Conservation (phyloP, 257 asterid species). For the Echium plantagineum region DNA sequence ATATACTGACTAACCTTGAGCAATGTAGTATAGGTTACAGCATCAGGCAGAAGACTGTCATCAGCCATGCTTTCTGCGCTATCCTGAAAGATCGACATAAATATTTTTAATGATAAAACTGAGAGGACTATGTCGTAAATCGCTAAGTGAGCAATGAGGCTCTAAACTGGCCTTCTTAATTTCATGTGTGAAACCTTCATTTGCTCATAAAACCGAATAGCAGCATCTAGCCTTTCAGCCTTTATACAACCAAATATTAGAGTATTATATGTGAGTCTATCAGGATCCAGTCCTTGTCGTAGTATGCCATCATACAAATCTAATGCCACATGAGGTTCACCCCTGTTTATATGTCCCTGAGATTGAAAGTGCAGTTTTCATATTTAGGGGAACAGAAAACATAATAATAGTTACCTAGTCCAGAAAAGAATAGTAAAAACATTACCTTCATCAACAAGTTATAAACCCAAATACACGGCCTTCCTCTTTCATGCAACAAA, state of each 20-base stretch:
- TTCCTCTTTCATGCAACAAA: constrained; percentile 49
- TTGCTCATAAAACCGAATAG: constrained; percentile 37
- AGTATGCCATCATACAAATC: constrained; percentile 42
- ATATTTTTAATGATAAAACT: constrained; percentile 6
- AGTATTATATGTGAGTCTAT: constrained; percentile 54
- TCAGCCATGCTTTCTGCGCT: constrained; percentile 26
- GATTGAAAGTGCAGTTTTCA: constrained; percentile 5
- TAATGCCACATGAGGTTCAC: constrained; percentile 44
- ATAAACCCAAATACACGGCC: constrained; percentile 32
- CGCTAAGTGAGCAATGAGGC: constrained; percentile 28
- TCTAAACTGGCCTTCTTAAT: constrained; percentile 46
- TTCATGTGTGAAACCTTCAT: constrained; percentile 62
- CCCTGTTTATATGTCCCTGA: constrained; percentile 58
- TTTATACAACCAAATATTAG: constrained; percentile 54
- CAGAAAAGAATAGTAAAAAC: background rate
- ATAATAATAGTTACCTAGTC: background rate
- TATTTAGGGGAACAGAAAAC: background rate
- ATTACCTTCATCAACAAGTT: constrained; percentile 61
- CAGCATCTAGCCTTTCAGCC: constrained; percentile 38
- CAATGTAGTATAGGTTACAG: constrained; percentile 54
- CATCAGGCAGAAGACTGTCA: constrained; percentile 43
- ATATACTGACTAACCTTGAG: constrained; percentile 29
- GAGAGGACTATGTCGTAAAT: constrained; percentile 1
- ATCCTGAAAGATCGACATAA: constrained; percentile 33
- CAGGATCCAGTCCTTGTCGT: constrained; percentile 43